phyloP scores from a whole-genome alignment of 352 stramenopile genomes.

The Pythium biforme region DNA sequence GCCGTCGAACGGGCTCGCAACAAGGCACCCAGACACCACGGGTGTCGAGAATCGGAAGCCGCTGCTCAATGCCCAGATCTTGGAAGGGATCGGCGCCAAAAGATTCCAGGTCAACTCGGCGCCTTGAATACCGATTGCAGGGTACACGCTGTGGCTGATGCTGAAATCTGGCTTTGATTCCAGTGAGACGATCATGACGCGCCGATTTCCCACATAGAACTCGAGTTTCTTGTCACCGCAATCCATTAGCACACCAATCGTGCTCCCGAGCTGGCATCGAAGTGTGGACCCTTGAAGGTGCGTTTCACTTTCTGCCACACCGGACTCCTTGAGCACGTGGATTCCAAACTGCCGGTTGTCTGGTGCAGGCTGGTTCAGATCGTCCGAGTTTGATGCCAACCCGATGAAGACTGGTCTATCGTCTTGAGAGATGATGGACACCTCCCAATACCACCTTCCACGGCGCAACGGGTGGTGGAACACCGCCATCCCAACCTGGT shows the following conservation, averaged over 20 bases:
- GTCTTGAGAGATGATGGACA: slow-evolving; percentile 49
- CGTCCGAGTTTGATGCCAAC: slow-evolving; percentile 43
- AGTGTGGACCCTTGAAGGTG: slow-evolving; percentile 11
- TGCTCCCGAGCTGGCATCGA: slow-evolving; percentile 34
- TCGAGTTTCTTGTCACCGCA: slow-evolving; percentile 65
- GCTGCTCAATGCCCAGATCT: slow-evolving; percentile 51
- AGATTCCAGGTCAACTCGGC: slow-evolving; percentile 73
- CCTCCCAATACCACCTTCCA: slow-evolving; percentile 84
- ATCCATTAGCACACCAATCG: slow-evolving; percentile 59
- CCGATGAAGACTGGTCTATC: slow-evolving; percentile 73
- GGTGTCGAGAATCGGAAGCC: slow-evolving; percentile 56
- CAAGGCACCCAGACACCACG: slow-evolving; percentile 64
- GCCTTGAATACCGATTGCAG: slow-evolving; percentile 53
- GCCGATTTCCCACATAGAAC: slow-evolving; percentile 47
- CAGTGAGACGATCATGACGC: slow-evolving; percentile 37
- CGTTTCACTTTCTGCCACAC: slow-evolving; percentile 5
- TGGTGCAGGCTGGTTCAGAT: slow-evolving; percentile 53
- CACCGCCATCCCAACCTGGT: slow-evolving; percentile 51
- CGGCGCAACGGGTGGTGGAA: slow-evolving; percentile 59
- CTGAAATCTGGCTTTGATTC: slow-evolving; percentile 14
- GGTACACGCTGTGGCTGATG: slow-evolving; percentile 37
- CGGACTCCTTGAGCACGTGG: slow-evolving; percentile 41
- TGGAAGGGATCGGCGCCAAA: slow-evolving; percentile 46
- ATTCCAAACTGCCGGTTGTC: slow-evolving; percentile 22
- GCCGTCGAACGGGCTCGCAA: slow-evolving; percentile 58